phyloP scores from a whole-genome alignment of 441 rosid genomes.

The Croton setiger region DNA sequence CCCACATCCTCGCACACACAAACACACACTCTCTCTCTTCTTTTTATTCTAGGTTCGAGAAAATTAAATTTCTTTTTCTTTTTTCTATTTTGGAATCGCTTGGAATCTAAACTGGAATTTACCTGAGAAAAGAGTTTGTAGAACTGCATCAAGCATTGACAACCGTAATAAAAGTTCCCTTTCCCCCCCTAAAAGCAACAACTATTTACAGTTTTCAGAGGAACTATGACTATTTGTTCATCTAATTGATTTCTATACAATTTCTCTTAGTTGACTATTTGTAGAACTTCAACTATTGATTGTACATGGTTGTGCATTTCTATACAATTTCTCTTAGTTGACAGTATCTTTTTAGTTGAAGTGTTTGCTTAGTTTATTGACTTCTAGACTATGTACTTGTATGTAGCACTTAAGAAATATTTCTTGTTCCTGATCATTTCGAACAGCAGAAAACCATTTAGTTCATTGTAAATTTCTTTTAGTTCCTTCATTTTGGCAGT shows the following conservation, averaged over 20 bases:
- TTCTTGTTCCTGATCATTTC: too few relatives aligned
- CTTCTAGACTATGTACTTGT: too few relatives aligned
- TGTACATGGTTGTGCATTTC: too few relatives aligned
- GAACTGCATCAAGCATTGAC: too few relatives aligned
- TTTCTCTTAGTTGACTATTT: not conserved
- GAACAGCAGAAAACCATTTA: not conserved
- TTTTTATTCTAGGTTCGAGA: not conserved
- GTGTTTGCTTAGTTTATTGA: not conserved
- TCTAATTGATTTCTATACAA: not conserved
- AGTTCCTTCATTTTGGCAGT: not conserved
- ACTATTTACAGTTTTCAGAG: too few relatives aligned
- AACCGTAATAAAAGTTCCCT: too few relatives aligned
- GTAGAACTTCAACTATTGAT: not conserved
- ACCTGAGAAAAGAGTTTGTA: too few relatives aligned
- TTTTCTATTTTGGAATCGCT: not conserved
- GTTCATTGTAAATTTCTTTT: not conserved
- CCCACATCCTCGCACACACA: not conserved
- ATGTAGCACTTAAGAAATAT: not conserved
- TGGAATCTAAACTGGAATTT: not conserved
- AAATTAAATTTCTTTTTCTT: not conserved
- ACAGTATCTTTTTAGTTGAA: not conserved
- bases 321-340: too few relatives aligned
- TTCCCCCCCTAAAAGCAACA: too few relatives aligned
- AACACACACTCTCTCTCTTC: not conserved
- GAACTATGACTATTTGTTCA: not conserved